Evolutionary conservation across 1,139 yeast species (phyloP), one percentile per base, ranked within the genome.

Genomic region (Kodamaea sp.): DNA sequence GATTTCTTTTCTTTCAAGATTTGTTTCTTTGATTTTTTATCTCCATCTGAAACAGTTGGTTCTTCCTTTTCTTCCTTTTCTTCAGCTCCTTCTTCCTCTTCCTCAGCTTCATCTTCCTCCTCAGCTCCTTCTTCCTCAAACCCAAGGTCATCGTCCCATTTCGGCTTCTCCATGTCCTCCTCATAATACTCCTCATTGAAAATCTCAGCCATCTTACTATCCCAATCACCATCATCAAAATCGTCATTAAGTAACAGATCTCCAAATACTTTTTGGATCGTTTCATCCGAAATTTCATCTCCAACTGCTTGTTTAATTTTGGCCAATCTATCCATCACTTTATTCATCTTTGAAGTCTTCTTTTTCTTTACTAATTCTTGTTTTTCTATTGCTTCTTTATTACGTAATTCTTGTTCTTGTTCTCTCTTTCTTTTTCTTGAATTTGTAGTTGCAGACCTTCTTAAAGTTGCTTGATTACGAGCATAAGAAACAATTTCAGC

Each of bases 401-500:
- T 65, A 44, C 72, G 78, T 36, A 67, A 73, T 35, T 78, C 84
- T 41, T 69, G 75, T 58, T 81, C 79, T 56, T 71, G 75, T 37
- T 88, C 92, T 67, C 98, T 80, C 62, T 82, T 83, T 60, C 84
- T 78, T 66, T 88, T 88, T 54, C 98, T 78, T 15, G 85, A 63
- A 49, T 81, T 80, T 42, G 84, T 75, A 8, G 34, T 24, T 37
- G 80, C 81, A 20, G 83, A 79, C 58, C 98, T 77, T 65, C 98
- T 81, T 54, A 89, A 72, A 0, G 97, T 88, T 24, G 95, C 95
- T 59, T 89, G 96, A 47, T 76, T 85, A 75, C 99, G 88, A 4
- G 98, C 97, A 67, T 92, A 94, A n/a, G 96, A 83, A 26, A 89
- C 84, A 60, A 94, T 87, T 55, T 92, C 97, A 0, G 92, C 87